Evolutionary conservation across 179 eudicot genomes (phyloP).

Genomic region (Amaranthus tricolor): DNA sequence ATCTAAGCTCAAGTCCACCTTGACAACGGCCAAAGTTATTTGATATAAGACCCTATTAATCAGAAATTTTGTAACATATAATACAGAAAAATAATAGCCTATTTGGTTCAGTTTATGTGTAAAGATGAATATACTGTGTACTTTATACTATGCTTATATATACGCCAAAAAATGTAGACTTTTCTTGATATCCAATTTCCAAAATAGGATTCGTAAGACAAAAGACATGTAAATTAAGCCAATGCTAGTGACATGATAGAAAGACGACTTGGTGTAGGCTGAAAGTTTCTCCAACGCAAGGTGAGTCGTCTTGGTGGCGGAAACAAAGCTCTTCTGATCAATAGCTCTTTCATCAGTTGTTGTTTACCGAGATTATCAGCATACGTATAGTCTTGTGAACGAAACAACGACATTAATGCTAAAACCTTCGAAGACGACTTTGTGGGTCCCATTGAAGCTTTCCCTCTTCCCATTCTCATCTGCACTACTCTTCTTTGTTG

Average conservation of each 20-base stretch:
- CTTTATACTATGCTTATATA: neutral
- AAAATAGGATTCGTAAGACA: too few species aligned
- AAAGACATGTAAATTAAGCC: neutral
- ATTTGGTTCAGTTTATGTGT: too few species aligned
- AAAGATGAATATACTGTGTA: too few species aligned
- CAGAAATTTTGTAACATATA: too few species aligned
- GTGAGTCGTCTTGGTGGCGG: slow-evolving; percentile 31
- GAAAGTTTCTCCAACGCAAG: slow-evolving; percentile 32
- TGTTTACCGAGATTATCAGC: slow-evolving; percentile 20
- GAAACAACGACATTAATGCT: slow-evolving; percentile 7
- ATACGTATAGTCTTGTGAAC: slow-evolving; percentile 10
- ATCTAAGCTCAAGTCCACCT: too few species aligned
- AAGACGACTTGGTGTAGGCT: slow-evolving; percentile 33
- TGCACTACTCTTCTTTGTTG: neutral
- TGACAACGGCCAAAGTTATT: too few species aligned
- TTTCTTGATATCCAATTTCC: too few species aligned
- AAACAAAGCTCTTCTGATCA: slow-evolving; percentile 21
- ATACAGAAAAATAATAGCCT: too few species aligned
- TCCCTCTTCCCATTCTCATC: slow-evolving; percentile 8
- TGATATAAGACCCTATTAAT: too few species aligned
- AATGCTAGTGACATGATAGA: slow-evolving; percentile 22
- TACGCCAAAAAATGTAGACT: neutral
- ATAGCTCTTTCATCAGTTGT: slow-evolving; percentile 33
- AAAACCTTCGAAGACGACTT: slow-evolving; percentile 8
- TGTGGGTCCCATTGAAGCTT: neutral